Conservation (phyloP, 371 early-diverging fungal genomes). For the Mucor saturninus region DNA sequence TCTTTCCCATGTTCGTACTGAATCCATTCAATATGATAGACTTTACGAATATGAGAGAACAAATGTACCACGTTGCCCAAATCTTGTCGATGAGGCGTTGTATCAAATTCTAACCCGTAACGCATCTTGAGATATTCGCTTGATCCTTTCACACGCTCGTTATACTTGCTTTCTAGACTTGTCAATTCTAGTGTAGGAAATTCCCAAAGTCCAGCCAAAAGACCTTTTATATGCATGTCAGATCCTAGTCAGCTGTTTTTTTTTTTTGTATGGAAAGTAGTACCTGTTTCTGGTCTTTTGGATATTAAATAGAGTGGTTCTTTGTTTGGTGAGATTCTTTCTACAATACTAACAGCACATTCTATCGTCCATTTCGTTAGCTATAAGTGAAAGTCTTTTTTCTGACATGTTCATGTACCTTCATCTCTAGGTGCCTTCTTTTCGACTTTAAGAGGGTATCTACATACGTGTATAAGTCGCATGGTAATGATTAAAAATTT, state of each 20-base stretch:
- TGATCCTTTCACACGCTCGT: slow-evolving; percentile 40
- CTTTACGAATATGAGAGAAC: slow-evolving; percentile 75
- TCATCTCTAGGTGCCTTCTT: slow-evolving; percentile 71
- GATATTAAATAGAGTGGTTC: slow-evolving; percentile 55
- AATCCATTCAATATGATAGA: slow-evolving; percentile 64
- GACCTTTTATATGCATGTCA: slow-evolving; percentile 25
- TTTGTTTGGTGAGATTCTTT: slow-evolving; percentile 24
- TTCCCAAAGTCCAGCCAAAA: slow-evolving; percentile 85
- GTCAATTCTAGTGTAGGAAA: slow-evolving; percentile 67
- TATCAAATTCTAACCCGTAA: slow-evolving; percentile 28
- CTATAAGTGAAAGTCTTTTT: no score
- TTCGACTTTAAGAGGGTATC: slow-evolving; percentile 66
- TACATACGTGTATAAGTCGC: background rate
- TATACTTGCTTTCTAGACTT: slow-evolving; percentile 36
- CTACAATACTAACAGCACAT: slow-evolving; percentile 67
- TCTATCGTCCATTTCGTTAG: slow-evolving; percentile 29
- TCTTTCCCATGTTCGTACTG: slow-evolving; percentile 21
- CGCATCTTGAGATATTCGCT: slow-evolving; percentile 32
- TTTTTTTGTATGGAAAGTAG: background rate
- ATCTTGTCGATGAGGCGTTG: slow-evolving; percentile 35
- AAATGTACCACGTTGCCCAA: slow-evolving; percentile 68
- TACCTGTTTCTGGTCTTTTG: slow-evolving; percentile 58
- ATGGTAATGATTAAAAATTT: background rate
- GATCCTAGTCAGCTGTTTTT: background rate
- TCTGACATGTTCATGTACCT: slow-evolving; percentile 39